Conservation (phyloP, 148 eudicot genomes). For the Bassia scoparia region DNA sequence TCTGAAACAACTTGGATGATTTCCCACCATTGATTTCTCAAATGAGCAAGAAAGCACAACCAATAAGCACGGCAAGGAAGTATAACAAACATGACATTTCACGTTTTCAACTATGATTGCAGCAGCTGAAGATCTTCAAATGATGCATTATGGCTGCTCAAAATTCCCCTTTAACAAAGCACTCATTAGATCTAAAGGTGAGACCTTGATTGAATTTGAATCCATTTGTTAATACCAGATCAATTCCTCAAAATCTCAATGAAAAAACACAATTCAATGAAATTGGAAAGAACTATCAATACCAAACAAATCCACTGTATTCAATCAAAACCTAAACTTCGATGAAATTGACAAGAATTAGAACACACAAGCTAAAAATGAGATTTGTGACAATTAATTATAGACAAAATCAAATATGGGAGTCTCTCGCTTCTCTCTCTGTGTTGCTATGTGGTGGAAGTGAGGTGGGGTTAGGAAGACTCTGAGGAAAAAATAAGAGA, state of each 20-base stretch:
- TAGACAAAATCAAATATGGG: neutral
- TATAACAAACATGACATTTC: conserved; percentile 54
- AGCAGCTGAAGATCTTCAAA: conserved; percentile 36
- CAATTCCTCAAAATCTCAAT: neutral
- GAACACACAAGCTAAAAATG: conserved; percentile 11
- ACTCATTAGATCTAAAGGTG: conserved; percentile 70
- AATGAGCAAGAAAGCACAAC: conserved; percentile 46
- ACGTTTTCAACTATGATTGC: conserved; percentile 50
- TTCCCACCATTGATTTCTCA: conserved; percentile 46
- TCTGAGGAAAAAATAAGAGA: conserved; percentile 21
- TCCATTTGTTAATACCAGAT: conserved; percentile 41
- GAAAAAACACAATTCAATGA: conserved; percentile 4
- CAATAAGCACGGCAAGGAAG: conserved; percentile 69
- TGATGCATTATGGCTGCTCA: conserved; percentile 44
- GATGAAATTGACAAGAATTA: conserved; percentile 8
- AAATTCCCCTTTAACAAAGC: conserved; percentile 47
- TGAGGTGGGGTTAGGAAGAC: conserved; percentile 36
- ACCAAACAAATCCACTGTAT: conserved; percentile 20
- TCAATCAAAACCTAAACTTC: neutral
- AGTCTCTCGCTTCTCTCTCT: conserved; percentile 13
- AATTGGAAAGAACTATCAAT: neutral
- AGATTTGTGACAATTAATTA: neutral
- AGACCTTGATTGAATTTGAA: conserved; percentile 50
- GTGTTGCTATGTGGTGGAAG: conserved; percentile 22
- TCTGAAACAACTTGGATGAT: conserved; percentile 29